These are phyloP conservation scores for Suillus lakei DNA, from an alignment of 768 basidiomycete species.

Conservation along the genomic window DNA sequence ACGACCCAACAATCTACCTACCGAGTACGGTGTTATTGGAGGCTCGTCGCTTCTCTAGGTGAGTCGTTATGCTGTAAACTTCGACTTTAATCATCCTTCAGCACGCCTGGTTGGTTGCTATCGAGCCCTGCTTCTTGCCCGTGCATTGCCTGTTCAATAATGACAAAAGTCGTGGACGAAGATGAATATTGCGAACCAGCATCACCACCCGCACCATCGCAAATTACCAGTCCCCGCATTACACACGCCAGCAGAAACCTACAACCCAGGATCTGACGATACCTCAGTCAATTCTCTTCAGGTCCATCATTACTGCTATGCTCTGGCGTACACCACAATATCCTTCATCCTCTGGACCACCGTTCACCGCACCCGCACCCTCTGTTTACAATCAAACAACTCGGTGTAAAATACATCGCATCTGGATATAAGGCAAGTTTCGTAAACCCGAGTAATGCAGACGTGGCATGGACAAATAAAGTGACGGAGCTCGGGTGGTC, in stretches of 20 bases:
- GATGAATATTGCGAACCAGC: constrained; percentile 21
- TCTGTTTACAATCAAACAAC: constrained; percentile 76
- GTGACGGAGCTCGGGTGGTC: background rate
- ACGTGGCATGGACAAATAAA: background rate
- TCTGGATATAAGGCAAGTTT: constrained; percentile 93
- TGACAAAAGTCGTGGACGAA: constrained; percentile 42
- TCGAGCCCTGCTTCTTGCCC: no score
- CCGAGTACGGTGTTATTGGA: no score
- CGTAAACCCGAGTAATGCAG: constrained; percentile 44
- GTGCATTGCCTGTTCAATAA: constrained; percentile 38
- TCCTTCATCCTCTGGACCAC: constrained; percentile 30
- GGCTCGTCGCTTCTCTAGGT: no score
- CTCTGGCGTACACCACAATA: constrained; percentile 40
- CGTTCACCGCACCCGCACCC: constrained; percentile 56
- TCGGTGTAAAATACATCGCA: constrained; percentile 98
- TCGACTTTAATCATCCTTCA: no score
- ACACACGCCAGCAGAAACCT: constrained; percentile 16
- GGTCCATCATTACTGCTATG: constrained; percentile 6
- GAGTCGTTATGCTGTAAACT: no score
- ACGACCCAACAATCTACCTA: no score
- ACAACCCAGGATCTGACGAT: constrained; percentile 1
- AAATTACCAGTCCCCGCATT: constrained; percentile 8
- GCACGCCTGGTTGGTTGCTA: no score
- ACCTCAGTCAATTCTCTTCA: constrained; percentile 4
- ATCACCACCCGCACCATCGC: background rate